These are phyloP conservation scores for Colletotrichum higginsianum DNA, from an alignment of 2,329 filamentous ascomycete genomes.

Conservation along the genomic window DNA sequence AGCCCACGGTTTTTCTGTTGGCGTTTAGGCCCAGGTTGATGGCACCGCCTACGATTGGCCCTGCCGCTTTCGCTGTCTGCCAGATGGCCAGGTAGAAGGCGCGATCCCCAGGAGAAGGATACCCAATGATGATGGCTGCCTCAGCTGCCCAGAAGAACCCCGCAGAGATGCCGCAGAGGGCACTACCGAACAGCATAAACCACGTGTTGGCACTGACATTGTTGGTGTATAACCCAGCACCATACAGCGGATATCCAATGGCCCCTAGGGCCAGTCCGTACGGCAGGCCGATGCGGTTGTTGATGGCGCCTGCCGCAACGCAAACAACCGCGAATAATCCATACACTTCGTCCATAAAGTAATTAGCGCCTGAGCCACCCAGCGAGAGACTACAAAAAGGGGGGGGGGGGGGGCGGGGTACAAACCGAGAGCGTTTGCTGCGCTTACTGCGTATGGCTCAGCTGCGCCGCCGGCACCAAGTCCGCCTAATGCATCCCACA, in stretches of 20 bases:
- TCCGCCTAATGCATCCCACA: constrained; percentile 33
- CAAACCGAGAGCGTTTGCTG: constrained; percentile 12
- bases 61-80: constrained; percentile 30
- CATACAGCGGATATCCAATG: constrained; percentile 28
- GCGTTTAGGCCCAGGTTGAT: constrained; percentile 77
- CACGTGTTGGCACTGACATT: constrained; percentile 61
- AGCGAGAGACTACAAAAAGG: no score
- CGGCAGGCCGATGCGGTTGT: constrained; percentile 26
- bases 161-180: constrained; percentile 59
- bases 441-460: constrained; percentile 19
- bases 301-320: constrained; percentile 29
- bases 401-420: background rate
- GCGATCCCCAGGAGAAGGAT: constrained; percentile 57
- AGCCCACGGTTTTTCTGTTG: constrained; percentile 66
- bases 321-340: constrained; percentile 27
- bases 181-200: constrained; percentile 75
- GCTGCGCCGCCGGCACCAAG: constrained; percentile 29
- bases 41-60: constrained; percentile 70
- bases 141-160: constrained; percentile 55
- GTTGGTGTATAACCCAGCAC: constrained; percentile 26
- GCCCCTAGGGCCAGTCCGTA: constrained; percentile 26
- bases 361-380: background rate
- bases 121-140: constrained; percentile 64
- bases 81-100: constrained; percentile 29
- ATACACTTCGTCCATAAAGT: constrained; percentile 2